These are phyloP conservation scores for Penicillium aurantiogriseum DNA, from an alignment of 2,329 filamentous ascomycete genomes.

Conservation along the genomic window DNA sequence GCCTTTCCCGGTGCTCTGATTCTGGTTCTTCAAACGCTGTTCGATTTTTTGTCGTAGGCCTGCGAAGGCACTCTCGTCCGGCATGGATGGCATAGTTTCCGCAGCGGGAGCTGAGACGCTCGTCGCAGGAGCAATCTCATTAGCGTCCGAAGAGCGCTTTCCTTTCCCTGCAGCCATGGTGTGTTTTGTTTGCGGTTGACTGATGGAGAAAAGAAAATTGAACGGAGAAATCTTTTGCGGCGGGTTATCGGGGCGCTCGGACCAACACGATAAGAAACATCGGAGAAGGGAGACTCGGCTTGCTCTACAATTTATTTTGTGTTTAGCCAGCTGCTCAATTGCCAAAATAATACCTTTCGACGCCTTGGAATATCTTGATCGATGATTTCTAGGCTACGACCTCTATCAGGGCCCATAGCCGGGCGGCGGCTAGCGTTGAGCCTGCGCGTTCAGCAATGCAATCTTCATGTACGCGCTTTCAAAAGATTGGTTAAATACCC, in stretches of 20 bases:
- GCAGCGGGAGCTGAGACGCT: conserved; percentile 19
- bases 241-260: conserved; percentile 27
- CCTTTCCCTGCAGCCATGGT: conserved; percentile 42
- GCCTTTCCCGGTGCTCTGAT: conserved; percentile 31
- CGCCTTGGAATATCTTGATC: neutral
- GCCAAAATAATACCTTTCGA: conserved; percentile 2
- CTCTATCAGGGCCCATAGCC: conserved; percentile 25
- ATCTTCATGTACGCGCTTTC: conserved; percentile 38
- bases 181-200: conserved; percentile 15
- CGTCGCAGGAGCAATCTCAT: conserved; percentile 15
- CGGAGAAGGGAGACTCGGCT: conserved; percentile 6
- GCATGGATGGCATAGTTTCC: conserved; percentile 27
- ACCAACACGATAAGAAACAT: conserved; percentile 26
- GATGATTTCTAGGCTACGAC: conserved; percentile 31
- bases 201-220: conserved; percentile 21
- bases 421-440: conserved; percentile 13
- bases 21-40: conserved; percentile 39
- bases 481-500: neutral
- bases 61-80: conserved; percentile 41
- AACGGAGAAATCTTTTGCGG: conserved; percentile 31
- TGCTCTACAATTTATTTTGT: conserved; percentile 11
- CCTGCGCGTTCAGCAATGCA: conserved; percentile 30
- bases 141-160: conserved; percentile 33
- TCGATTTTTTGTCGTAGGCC: conserved; percentile 45
- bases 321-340: neutral